A percentile compares a stretch with the other conserved stretches of the same genome.
phyloP scores from a whole-genome alignment of 371 early-diverging fungal species.

The Mucor circinelloides region DNA sequence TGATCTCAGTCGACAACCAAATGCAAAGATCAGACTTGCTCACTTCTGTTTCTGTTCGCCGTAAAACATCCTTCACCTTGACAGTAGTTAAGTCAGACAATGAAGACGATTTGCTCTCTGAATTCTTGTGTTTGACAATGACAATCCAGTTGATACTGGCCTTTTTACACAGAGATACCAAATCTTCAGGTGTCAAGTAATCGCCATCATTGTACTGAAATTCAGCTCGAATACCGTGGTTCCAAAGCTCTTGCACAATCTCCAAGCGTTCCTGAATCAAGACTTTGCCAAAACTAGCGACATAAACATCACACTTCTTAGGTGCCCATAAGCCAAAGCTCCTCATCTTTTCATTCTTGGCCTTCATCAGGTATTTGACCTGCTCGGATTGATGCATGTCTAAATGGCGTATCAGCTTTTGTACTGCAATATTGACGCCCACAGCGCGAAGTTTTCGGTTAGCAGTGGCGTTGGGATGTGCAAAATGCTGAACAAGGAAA shows the following conservation, averaged over 20 bases:
- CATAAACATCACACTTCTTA: conserved; percentile 74
- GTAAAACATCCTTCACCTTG: conserved; percentile 75
- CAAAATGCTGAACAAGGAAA: conserved; percentile 49
- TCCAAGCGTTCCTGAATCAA: conserved; percentile 72
- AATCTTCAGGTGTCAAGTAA: conserved; percentile 66
- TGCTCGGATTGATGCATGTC: conserved; percentile 70
- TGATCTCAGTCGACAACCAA: conserved; percentile 70
- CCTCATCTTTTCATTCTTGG: conserved; percentile 61
- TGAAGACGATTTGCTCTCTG: conserved; percentile 33
- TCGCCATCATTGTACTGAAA: conserved; percentile 78
- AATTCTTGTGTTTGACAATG: conserved; percentile 66
- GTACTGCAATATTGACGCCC: conserved; percentile 82
- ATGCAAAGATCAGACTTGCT: conserved; percentile 51
- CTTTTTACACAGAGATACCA: conserved; percentile 64
- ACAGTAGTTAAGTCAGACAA: conserved; percentile 49
- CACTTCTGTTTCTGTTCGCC: conserved; percentile 69
- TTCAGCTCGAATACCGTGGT: conserved; percentile 72
- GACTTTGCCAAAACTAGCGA: conserved; percentile 79
- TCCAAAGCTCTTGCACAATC: conserved; percentile 76
- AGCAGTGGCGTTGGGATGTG: conserved; percentile 42
- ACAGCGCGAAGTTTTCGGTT: conserved; percentile 68
- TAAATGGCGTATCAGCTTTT: conserved; percentile 70
- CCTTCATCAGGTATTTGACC: conserved; percentile 51
- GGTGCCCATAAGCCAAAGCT: conserved; percentile 69
- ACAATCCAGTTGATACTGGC: conserved; percentile 83